Evolutionary conservation across 331 rosid genomes (phyloP), one percentile per base, ranked within the genome.

Genomic region (Dryas integrifolia): DNA sequence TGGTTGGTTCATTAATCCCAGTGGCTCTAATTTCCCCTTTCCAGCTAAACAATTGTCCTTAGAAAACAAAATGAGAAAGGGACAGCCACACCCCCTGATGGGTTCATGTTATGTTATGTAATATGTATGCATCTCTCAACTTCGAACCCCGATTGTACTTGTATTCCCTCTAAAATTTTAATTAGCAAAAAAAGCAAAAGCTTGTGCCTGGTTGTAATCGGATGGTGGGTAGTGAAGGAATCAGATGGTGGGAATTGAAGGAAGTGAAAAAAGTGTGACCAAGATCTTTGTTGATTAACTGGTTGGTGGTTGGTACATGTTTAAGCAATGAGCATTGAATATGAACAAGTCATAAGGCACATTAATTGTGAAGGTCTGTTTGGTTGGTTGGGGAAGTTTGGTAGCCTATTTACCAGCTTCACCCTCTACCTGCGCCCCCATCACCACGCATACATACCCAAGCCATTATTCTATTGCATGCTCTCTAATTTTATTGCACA

Each of bases 1-100:
- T 56, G 4, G 65, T 56, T 43, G 55, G 56, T 57, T 56, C 57
- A 70, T 70, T 56, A 43, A 56, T 70, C 57, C 6, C n/a, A 24
- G 65, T 49, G 4, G n/a, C 15, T 5, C 14, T 14, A 18, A 5
- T 3, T 9, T 7, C 3, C 35, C 45, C 30, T 14, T 44, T 46
- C 30, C 6, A 4, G 16, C 40, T 3, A 7, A 9, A 57, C 30
- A 1, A 57, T 26, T 16, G 49, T 70, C 66, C 3, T 5, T 15
- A 4, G 46, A 9, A 56, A 70, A 11, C 30, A 9, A 0, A 5
- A 9, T 3, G 41, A 14, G 41, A 9, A 10, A 46, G 24, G 12
- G 44, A 66, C 58, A 13, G 18, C 9, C 2, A 4, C 1, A 44
- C 38, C 35, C 44, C 21, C n/a, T 12, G 51, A 43, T 43, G 35